A percentile compares a stretch with the other conserved stretches of the same genome.
phyloP scores from a whole-genome alignment of 495 filamentous ascomycete species.

The Chaetomium cochliodes region DNA sequence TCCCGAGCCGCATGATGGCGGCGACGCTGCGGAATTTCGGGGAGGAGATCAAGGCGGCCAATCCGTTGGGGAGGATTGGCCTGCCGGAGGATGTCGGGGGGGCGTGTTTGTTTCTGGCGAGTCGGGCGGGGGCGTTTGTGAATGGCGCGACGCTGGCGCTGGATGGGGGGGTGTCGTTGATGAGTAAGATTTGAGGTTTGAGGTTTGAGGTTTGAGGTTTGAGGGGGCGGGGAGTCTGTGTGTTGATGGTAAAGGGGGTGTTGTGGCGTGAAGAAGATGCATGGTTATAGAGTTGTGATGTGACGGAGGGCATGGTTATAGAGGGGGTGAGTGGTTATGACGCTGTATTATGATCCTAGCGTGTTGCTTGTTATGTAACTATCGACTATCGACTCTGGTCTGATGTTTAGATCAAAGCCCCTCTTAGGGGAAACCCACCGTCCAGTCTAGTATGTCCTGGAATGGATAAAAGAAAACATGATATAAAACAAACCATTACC shows the following conservation, averaged over 20 bases:
- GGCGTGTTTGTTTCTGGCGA: slow-evolving; percentile 70
- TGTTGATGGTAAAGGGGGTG: neutral
- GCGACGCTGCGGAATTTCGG: slow-evolving; percentile 61
- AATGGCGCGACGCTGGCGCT: slow-evolving; percentile 74
- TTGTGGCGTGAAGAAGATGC: neutral
- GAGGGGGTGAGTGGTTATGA: slow-evolving; percentile 1
- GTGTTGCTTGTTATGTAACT: neutral
- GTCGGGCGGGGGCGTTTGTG: slow-evolving; percentile 68
- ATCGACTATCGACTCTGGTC: neutral
- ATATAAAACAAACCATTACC: neutral
- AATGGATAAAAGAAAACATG: neutral
- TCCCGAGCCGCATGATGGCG: slow-evolving; percentile 82
- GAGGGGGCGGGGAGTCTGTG: neutral
- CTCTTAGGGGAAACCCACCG: neutral
- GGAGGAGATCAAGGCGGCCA: slow-evolving; percentile 59
- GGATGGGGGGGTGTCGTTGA: slow-evolving; percentile 59
- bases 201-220: too few species aligned
- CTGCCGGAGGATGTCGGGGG: slow-evolving; percentile 71
- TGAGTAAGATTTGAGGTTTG: slow-evolving; percentile 35
- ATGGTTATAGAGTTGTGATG: too few species aligned
- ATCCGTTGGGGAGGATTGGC: slow-evolving; percentile 72
- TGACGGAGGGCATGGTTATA: neutral
- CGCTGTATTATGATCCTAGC: slow-evolving; percentile 13
- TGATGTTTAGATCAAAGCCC: neutral
- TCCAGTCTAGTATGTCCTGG: neutral